Evolutionary conservation across 345 rosid species (phyloP), one percentile per base, ranked within the genome.

Genomic region (Salix exigua): DNA sequence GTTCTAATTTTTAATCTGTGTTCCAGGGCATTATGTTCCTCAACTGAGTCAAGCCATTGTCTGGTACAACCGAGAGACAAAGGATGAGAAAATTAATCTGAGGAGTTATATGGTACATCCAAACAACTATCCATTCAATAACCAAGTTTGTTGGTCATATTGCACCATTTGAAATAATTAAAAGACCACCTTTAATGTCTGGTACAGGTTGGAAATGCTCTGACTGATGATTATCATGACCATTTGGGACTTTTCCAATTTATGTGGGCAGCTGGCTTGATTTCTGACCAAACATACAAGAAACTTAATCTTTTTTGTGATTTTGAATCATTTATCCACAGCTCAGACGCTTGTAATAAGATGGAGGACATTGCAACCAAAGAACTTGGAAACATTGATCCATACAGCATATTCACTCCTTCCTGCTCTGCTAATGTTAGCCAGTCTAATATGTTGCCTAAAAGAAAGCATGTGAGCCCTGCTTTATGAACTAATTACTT

Each of bases 21-120:
- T 78, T 74, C 46, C 87, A 95, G 99, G 99, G 50, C 99, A 95
- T 82, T 95, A 93, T 87, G 90, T 93, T 86, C 99, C 97, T 77
- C 97, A 95, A 83, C 86, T 95, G 35, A 95, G 99, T 78, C 88
- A 88, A 77, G 92, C 90, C 62, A 89, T 95, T 82, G 91, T 88
- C 65, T 71, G 68, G 78, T 78, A 88, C 86, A 93, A 93, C 86
- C 66, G 23, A 71, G 89, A 80, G 77, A 81, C 79, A 70, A 82
- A 78, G 16, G 75, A 73, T 26, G 82, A 72, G 71, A 73, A 75
- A 75, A 89, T 95, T 72, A 91, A 95, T 84, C 83, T 95, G 66
- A 95, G 86, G 88, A 97, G 99, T 76, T 95, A 87, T 81, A 93
- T 95, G 99, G 99, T 95, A 80, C 63, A 66, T 53, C 23, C 31